Percentiles rank a stretch among this genome's conserved stretches.
These are phyloP conservation scores for Infundibulicybe gibba DNA, from an alignment of 768 basidiomycete genomes.

Conservation along the genomic window DNA sequence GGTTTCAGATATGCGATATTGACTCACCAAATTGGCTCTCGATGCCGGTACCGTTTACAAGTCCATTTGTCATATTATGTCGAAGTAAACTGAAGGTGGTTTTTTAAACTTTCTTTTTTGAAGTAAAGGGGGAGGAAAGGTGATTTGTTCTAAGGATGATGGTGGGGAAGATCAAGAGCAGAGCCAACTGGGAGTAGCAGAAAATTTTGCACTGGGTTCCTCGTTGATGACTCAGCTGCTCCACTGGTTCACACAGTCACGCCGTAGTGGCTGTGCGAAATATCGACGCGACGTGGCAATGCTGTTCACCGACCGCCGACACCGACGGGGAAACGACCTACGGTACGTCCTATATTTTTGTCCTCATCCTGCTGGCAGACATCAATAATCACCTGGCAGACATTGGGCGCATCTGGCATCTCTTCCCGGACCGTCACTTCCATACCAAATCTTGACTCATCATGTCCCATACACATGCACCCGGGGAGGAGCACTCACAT, in stretches of 20 bases:
- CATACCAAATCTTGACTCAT: constrained; percentile 2
- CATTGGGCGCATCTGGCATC: too few relatives aligned
- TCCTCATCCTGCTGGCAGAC: too few relatives aligned
- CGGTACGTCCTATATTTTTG: too few relatives aligned
- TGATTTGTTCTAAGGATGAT: constrained; percentile 18
- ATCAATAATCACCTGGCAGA: too few relatives aligned
- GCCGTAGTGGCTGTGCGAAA: background rate
- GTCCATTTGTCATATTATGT: constrained; percentile 87
- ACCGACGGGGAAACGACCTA: too few relatives aligned
- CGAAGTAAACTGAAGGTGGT: constrained; percentile 20
- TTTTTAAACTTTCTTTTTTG: constrained; percentile 19
- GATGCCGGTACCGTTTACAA: constrained; percentile 75
- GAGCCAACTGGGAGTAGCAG: background rate
- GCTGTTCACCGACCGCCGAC: background rate
- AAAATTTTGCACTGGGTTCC: background rate
- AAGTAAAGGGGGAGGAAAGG: constrained; percentile 14
- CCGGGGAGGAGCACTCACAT: constrained; percentile 51
- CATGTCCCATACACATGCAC: constrained; percentile 69
- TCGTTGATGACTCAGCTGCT: background rate
- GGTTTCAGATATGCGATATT: constrained; percentile 7
- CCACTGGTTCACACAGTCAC: background rate
- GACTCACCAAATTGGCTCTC: constrained; percentile 72
- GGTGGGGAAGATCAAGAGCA: constrained; percentile 23
- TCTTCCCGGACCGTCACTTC: background rate
- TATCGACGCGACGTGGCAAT: background rate